phyloP scores from a whole-genome alignment of 192 early-diverging fungal genomes.

The Backusella psychrophila region DNA sequence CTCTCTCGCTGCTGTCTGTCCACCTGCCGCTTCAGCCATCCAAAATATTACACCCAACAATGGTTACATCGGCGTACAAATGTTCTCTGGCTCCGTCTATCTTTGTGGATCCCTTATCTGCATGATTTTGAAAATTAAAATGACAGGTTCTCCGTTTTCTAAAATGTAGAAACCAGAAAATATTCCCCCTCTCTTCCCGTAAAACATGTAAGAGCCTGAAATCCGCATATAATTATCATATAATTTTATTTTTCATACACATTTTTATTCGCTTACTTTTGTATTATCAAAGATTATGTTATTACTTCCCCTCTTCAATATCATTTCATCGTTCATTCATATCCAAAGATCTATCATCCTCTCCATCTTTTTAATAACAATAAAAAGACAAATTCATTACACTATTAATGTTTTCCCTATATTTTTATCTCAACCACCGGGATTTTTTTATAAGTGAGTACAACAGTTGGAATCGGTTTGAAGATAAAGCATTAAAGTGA shows the following conservation, averaged over 20 bases:
- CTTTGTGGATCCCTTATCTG: constrained; percentile 20
- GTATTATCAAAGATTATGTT: background rate
- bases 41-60: constrained; percentile 7
- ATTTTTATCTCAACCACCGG: no score
- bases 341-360: background rate
- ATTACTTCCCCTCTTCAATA: background rate
- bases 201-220: background rate
- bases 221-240: background rate
- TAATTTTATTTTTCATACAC: background rate
- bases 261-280: background rate
- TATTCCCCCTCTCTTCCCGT: background rate
- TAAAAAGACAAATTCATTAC: background rate
- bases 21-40: constrained; percentile 29
- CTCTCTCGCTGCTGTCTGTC: constrained; percentile 14
- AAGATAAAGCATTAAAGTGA: no score
- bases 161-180: constrained; percentile 1
- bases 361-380: background rate
- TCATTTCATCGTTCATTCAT: background rate
- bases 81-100: constrained; percentile 27
- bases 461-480: no score
- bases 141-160: constrained; percentile 19
- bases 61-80: constrained; percentile 27
- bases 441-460: no score
- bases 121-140: constrained; percentile 23
- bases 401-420: no score